Evolutionary conservation across 2,329 filamentous ascomycete species (phyloP).

Genomic region (Xylariaceae sp.): DNA sequence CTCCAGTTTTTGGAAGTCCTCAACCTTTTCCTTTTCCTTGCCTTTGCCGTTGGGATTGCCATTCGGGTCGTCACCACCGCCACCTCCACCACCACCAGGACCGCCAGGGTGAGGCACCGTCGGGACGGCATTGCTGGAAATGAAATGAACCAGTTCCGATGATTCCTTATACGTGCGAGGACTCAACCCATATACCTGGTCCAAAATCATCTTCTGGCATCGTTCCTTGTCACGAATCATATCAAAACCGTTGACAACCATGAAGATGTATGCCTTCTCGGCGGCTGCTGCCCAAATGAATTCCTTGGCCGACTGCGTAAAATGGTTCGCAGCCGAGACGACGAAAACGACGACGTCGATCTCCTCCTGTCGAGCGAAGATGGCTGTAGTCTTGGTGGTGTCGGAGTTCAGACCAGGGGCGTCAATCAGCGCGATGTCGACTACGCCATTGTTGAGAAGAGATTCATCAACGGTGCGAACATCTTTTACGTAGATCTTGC

Average conservation of each 20-base stretch:
- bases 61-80: conserved; percentile 50
- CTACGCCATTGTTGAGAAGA: conserved; percentile 91
- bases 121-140: conserved; percentile 93
- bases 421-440: conserved; percentile 96
- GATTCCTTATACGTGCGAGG: conserved; percentile 91
- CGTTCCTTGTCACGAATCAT: conserved; percentile 86
- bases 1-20: conserved; percentile 86
- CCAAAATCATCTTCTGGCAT: conserved; percentile 87
- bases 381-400: conserved; percentile 92
- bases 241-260: conserved; percentile 97
- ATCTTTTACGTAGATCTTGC: conserved; percentile 95
- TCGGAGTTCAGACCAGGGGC: conserved; percentile 93
- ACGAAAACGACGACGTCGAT: conserved; percentile 99
- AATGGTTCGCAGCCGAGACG: conserved; percentile 95
- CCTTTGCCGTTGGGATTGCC: conserved; percentile 68
- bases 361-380: conserved; percentile 95
- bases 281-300: conserved; percentile 94
- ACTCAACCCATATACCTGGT: conserved; percentile 82
- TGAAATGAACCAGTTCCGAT: conserved; percentile 90
- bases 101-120: conserved; percentile 56
- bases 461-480: conserved; percentile 86
- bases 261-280: conserved; percentile 98
- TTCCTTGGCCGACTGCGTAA: conserved; percentile 94
- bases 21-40: conserved; percentile 80
- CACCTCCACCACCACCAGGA: conserved; percentile 51